phyloP scores from a whole-genome alignment of 2,329 filamentous ascomycete species.

The Calonectria leucothoes region DNA sequence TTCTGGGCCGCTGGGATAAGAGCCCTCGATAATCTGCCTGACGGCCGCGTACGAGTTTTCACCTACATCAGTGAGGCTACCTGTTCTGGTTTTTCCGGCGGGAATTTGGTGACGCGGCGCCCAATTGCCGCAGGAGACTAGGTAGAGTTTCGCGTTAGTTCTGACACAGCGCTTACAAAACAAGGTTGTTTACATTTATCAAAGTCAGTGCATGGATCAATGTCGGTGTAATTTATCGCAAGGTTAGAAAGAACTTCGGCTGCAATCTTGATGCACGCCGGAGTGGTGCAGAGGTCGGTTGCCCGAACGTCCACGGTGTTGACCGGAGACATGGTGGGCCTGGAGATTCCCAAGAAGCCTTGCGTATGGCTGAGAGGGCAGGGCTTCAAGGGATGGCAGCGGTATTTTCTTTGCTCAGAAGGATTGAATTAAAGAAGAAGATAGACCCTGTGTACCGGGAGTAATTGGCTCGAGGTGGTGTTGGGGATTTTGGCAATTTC shows the following conservation, averaged over 20 bases:
- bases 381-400: not conserved
- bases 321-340: constrained; percentile 2
- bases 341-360: not conserved
- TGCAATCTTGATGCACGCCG: constrained; percentile 46
- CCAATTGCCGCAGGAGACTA: constrained; percentile 67
- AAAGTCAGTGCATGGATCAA: constrained; percentile 78
- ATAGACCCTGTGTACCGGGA: not conserved
- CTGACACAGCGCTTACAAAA: constrained; percentile 50
- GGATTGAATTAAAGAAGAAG: not conserved
- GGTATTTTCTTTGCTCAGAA: not conserved
- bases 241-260: constrained; percentile 45
- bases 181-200: constrained; percentile 59
- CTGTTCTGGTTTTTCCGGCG: constrained; percentile 61
- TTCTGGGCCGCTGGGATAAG: constrained; percentile 67
- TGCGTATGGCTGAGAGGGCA: not conserved
- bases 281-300: constrained; percentile 32
- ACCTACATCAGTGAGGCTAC: not conserved
- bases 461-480: not conserved
- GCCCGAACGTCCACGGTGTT: not conserved
- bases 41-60: constrained; percentile 31
- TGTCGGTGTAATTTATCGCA: constrained; percentile 61
- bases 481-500: too few species aligned
- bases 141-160: not conserved
- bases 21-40: constrained; percentile 47
- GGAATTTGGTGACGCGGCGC: constrained; percentile 72